Evolutionary conservation across 129 eudicot species (phyloP), one percentile per base, ranked within the genome.

Genomic region (Pseudognaphalium luteoalbum): DNA sequence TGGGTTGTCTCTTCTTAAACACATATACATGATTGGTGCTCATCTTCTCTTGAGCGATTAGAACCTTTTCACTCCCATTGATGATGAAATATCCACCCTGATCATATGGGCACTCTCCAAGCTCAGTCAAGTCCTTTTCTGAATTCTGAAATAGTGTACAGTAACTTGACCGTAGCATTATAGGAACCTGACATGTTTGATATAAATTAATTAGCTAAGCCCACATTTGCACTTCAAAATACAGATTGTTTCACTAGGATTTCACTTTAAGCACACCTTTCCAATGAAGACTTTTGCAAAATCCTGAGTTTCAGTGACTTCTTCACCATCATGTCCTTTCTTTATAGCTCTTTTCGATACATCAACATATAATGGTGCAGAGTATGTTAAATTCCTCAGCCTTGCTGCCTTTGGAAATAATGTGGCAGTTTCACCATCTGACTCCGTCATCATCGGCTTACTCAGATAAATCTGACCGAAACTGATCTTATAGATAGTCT

Each of bases 41-140:
- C 97, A 94, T 91, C 77, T 89, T 94, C 81, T 94, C 98, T 81
- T 94, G 98, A 83, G 97, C 98, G 75, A 94, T 91, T 14, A 94
- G 80, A 32, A 91, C 98, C 74, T 91, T 94, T 71, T 94, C 98
- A 84, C 97, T 94, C 19, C 98, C 98, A 74, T 91, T 94, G 70
- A 94, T 87, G n/a, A 94, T 94, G 81, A 94, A 94, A 81, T 94
- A 94, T 61, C 98, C 98, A 81, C 98, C 98, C 74, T 94, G 98
- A 85, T 94, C 98, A 80, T 82, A 84, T 0, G 98, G 98, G 64
- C 98, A 94, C 81, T 94, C 98, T 68, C 97, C 97, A 56, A 94
- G 93, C 83, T 94, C 98, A 0, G 97, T 91, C 76, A 94, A 83
- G 75, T 94, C 98, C 86, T 91, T 91, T 84, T 94, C 98, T 2